phyloP scores from a whole-genome alignment of 345 rosid species.

The Sonneratia caseolaris region DNA sequence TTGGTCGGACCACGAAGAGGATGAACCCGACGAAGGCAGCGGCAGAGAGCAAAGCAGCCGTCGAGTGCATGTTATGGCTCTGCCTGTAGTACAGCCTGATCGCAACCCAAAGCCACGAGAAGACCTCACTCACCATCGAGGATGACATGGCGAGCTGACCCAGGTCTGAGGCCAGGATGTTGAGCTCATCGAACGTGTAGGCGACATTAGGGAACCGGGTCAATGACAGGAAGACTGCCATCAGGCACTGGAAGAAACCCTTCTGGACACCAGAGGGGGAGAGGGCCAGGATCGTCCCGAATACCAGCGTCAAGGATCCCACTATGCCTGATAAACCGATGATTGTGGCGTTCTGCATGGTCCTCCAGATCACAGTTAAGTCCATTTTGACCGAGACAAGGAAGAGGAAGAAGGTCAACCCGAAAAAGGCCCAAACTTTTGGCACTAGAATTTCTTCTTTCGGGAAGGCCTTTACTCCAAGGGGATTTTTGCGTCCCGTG shows the following conservation, averaged over 20 bases:
- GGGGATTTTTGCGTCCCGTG: not conserved
- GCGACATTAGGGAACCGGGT: slow-evolving; percentile 12
- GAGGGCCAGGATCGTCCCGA: not conserved
- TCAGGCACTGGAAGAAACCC: not conserved
- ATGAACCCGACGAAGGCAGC: not conserved
- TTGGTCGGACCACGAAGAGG: not conserved
- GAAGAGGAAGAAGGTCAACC: slow-evolving; percentile 6
- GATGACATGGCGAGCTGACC: slow-evolving; percentile 13
- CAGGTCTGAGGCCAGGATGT: slow-evolving; percentile 12
- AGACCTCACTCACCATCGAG: slow-evolving; percentile 1
- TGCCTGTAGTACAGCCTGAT: not conserved
- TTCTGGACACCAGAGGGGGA: not conserved
- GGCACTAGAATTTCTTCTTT: not conserved
- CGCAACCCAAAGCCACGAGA: not conserved
- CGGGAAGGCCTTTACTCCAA: not conserved
- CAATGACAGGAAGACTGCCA: not conserved
- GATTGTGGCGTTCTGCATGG: not conserved
- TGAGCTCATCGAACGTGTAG: slow-evolving; percentile 14
- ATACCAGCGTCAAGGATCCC: not conserved
- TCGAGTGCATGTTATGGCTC: not conserved
- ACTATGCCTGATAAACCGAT: not conserved
- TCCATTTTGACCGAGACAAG: slow-evolving; percentile 10
- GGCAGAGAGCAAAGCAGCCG: not conserved
- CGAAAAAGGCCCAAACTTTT: not conserved
- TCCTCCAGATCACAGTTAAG: not conserved